A percentile compares a stretch with the other conserved stretches of the same genome.
phyloP scores from a whole-genome alignment of 805 yeast genomes.

The Saccharomycopsis amapae region DNA sequence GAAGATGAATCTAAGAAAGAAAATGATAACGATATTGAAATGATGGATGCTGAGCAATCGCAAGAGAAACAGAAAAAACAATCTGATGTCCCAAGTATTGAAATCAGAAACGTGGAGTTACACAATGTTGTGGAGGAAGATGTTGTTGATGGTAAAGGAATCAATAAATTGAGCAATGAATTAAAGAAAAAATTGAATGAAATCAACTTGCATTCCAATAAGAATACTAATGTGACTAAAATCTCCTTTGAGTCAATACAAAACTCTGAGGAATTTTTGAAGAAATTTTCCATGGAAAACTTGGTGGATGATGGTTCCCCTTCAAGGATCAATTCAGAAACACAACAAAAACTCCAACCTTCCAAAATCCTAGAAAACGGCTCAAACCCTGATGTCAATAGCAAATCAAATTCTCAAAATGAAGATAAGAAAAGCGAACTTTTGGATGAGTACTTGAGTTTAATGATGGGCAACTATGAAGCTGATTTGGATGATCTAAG shows the following conservation, averaged over 20 bases:
- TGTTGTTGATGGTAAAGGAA: constrained; percentile 5
- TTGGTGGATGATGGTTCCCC: not conserved
- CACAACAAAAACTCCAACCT: not conserved
- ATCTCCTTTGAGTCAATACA: not conserved
- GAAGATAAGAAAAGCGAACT: constrained; percentile 25
- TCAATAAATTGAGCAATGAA: not conserved
- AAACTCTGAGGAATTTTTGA: not conserved
- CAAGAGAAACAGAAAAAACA: not conserved
- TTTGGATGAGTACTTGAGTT: constrained; percentile 35
- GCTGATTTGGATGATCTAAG: constrained; percentile 45
- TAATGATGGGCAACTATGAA: constrained; percentile 41
- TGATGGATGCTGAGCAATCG: not conserved
- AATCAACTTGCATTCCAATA: not conserved
- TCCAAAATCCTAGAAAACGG: not conserved
- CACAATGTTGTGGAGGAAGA: not conserved
- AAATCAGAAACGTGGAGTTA: not conserved
- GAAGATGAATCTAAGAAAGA: not conserved
- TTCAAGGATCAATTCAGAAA: not conserved
- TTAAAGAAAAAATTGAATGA: not conserved
- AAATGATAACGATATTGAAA: constrained; percentile 1
- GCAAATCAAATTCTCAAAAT: not conserved
- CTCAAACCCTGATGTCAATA: not conserved
- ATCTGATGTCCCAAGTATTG: no score
- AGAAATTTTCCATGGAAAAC: not conserved
- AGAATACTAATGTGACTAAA: not conserved